Conservation (phyloP, 2,329 filamentous ascomycete species). For the Proliferodiscus dingleyae region DNA sequence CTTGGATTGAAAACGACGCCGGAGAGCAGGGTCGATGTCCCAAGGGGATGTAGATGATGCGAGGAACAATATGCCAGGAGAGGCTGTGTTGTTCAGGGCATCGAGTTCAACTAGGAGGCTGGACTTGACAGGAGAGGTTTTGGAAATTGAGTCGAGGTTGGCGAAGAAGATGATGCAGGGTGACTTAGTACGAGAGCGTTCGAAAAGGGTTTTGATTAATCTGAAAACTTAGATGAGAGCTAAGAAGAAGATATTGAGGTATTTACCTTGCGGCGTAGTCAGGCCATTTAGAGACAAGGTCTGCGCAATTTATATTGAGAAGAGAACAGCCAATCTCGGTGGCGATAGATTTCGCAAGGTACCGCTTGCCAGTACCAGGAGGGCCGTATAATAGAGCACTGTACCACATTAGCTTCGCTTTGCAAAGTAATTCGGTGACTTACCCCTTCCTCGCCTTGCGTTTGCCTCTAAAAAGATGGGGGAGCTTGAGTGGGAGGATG, state of each 20-base stretch:
- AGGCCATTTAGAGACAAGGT: background rate
- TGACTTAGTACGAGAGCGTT: background rate
- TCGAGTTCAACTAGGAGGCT: background rate
- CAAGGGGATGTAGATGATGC: slow-evolving; percentile 5
- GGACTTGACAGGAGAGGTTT: background rate
- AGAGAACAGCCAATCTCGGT: background rate
- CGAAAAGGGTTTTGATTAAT: background rate
- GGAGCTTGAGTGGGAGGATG: background rate
- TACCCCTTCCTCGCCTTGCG: background rate
- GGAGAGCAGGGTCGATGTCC: slow-evolving; percentile 5
- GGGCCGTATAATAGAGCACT: background rate
- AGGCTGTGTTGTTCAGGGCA: background rate
- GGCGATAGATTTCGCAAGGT: background rate
- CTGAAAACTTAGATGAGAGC: background rate
- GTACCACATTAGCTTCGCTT: background rate
- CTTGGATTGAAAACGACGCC: slow-evolving; percentile 3
- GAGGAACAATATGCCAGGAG: background rate
- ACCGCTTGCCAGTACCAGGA: background rate
- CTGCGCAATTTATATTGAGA: background rate
- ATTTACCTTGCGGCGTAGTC: background rate
- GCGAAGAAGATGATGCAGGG: background rate
- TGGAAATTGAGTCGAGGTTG: background rate
- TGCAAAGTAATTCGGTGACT: background rate
- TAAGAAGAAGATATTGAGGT: background rate
- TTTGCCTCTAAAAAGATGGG: background rate